Conservation (phyloP, 768 basidiomycete species). For the Cytidiella melzeri region DNA sequence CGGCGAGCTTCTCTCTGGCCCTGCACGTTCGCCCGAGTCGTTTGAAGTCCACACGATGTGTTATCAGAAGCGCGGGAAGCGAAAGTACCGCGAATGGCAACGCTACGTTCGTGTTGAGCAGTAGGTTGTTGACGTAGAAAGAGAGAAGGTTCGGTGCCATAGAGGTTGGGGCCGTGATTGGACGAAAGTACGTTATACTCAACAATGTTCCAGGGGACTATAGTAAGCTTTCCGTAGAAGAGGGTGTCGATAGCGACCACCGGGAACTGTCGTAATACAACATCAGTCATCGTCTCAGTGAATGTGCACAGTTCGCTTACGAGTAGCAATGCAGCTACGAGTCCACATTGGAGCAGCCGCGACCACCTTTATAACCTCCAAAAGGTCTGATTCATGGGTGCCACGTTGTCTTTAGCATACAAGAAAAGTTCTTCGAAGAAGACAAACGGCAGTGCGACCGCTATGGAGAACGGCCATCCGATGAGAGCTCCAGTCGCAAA, state of each 20-base stretch:
- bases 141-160: conserved; percentile 83
- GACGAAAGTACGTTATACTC: conserved; percentile 87
- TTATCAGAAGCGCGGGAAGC: conserved; percentile 71
- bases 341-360: conserved; percentile 47
- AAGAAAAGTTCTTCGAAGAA: conserved; percentile 84
- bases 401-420: conserved; percentile 59
- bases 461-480: conserved; percentile 96
- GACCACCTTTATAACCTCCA: conserved; percentile 67
- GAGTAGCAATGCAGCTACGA: conserved; percentile 53
- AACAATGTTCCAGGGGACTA: conserved; percentile 93
- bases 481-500: conserved; percentile 83
- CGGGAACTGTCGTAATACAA: conserved; percentile 57
- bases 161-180: conserved; percentile 82
- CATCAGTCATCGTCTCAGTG: background rate
- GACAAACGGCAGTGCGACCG: conserved; percentile 83
- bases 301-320: conserved; percentile 36
- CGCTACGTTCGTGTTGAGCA: conserved; percentile 91
- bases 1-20: conserved; percentile 65
- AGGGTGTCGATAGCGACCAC: conserved; percentile 78
- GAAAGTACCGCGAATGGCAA: conserved; percentile 76
- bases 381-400: conserved; percentile 32
- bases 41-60: conserved; percentile 67
- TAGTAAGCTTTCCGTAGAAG: conserved; percentile 71
- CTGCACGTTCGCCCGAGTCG: conserved; percentile 59
- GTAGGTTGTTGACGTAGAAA: conserved; percentile 84